phyloP scores from a whole-genome alignment of 202 grass and related monocot species.

The Schoenoplectus tabernaemontani region DNA sequence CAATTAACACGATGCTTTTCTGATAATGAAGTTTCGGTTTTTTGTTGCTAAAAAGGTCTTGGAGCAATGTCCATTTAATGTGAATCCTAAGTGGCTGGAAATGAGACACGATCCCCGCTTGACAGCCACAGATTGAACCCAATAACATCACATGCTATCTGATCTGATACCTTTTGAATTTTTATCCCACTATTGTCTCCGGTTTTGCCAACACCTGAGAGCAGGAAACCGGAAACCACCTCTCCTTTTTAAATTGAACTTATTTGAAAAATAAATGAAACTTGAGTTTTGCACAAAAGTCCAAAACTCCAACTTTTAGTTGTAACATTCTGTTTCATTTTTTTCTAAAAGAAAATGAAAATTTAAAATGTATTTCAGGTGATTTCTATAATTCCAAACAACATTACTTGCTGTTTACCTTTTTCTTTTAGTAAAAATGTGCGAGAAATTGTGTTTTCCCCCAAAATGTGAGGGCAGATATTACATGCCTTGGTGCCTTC shows the following conservation, averaged over 20 bases:
- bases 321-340: neutral
- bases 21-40: neutral
- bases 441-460: no score
- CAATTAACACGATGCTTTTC: neutral
- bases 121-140: neutral
- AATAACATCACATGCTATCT: neutral
- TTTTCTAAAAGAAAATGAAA: neutral
- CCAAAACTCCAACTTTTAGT: neutral
- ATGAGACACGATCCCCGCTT: neutral
- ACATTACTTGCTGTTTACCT: neutral
- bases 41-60: neutral
- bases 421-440: neutral
- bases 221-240: neutral
- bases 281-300: neutral
- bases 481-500: no score
- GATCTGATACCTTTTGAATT: neutral
- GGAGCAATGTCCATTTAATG: neutral
- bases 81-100: neutral
- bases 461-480: no score
- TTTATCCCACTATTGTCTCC: neutral
- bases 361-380: neutral
- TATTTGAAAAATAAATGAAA: neutral
- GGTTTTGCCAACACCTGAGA: neutral
- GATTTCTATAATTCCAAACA: neutral
- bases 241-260: neutral